phyloP scores from a whole-genome alignment of 345 rosid species.

The Salix exigua region DNA sequence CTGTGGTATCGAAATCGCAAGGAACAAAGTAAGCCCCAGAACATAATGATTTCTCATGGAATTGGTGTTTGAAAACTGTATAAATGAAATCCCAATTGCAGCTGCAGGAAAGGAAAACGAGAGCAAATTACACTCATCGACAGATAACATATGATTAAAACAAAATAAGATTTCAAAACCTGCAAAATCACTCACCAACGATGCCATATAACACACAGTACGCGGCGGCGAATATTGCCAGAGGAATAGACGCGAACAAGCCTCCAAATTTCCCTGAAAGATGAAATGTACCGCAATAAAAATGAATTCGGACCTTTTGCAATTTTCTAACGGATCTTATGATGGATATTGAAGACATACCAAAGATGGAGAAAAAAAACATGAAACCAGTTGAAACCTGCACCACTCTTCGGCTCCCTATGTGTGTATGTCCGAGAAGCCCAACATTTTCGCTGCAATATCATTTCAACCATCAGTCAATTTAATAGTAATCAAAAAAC shows the following conservation, averaged over 20 bases:
- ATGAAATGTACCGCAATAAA: neutral
- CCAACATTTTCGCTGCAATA: slow-evolving; percentile 91
- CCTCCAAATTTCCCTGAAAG: slow-evolving; percentile 89
- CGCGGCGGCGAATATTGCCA: slow-evolving; percentile 84
- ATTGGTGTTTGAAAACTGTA: slow-evolving; percentile 75
- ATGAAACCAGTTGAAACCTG: slow-evolving; percentile 92
- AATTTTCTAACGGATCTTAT: neutral
- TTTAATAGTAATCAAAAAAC: neutral
- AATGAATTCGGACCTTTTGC: neutral
- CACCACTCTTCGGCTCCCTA: slow-evolving; percentile 95
- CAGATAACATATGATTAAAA: neutral
- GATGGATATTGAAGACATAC: slow-evolving; percentile 34
- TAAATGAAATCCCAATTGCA: slow-evolving; percentile 81
- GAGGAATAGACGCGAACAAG: slow-evolving; percentile 93
- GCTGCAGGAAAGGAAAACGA: slow-evolving; percentile 34
- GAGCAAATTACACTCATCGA: neutral
- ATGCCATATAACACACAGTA: slow-evolving; percentile 86
- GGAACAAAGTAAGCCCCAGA: slow-evolving; percentile 76
- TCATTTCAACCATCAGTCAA: neutral
- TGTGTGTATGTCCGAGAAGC: slow-evolving; percentile 78
- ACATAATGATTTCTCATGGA: slow-evolving; percentile 89
- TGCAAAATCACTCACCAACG: slow-evolving; percentile 58
- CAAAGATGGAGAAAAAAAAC: slow-evolving; percentile 96
- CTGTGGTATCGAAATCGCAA: slow-evolving; percentile 79
- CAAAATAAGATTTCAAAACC: neutral